These are phyloP conservation scores for Farysia itapuensis DNA, from an alignment of 1,284 basidiomycete species.

Conservation along the genomic window DNA sequence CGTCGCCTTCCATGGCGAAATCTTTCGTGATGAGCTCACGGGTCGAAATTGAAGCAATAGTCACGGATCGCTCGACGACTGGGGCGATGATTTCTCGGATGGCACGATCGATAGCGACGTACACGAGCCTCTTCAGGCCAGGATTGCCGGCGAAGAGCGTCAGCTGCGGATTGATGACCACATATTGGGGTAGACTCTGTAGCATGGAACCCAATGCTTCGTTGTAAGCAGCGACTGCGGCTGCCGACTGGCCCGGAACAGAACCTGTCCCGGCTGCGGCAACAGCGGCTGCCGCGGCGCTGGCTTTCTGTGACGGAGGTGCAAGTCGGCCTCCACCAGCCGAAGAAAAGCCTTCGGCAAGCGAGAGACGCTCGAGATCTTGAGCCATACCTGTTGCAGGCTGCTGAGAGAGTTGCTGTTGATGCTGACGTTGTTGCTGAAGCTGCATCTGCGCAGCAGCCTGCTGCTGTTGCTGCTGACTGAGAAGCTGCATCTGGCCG, in stretches of 20 bases:
- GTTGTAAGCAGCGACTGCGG: slow-evolving; percentile 60
- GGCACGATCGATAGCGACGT: slow-evolving; percentile 87
- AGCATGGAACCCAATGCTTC: slow-evolving; percentile 72
- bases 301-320: slow-evolving; percentile 33
- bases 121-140: slow-evolving; percentile 85
- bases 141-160: slow-evolving; percentile 73
- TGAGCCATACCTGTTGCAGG: slow-evolving; percentile 35
- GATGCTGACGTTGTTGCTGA: slow-evolving; percentile 36
- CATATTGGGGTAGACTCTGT: slow-evolving; percentile 70
- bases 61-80: slow-evolving; percentile 97
- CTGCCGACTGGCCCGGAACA: slow-evolving; percentile 31
- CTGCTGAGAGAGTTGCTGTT: slow-evolving; percentile 36
- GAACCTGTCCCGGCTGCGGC: slow-evolving; percentile 33
- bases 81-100: slow-evolving; percentile 97
- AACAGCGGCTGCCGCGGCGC: slow-evolving; percentile 26
- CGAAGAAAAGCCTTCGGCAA: slow-evolving; percentile 27
- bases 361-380: slow-evolving; percentile 46
- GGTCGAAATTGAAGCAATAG: slow-evolving; percentile 96
- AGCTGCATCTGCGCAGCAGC: slow-evolving; percentile 23
- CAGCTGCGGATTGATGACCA: slow-evolving; percentile 73
- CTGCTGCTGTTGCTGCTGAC: slow-evolving; percentile 41
- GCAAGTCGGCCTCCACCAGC: slow-evolving; percentile 22
- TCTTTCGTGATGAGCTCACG: slow-evolving; percentile 94
- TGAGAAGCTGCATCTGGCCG: slow-evolving; percentile 23
- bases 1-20: slow-evolving; percentile 90